Evolutionary conservation across 78 protist species (phyloP), one percentile per base, ranked within the genome.

Genomic region (Ministeria vibrans): DNA sequence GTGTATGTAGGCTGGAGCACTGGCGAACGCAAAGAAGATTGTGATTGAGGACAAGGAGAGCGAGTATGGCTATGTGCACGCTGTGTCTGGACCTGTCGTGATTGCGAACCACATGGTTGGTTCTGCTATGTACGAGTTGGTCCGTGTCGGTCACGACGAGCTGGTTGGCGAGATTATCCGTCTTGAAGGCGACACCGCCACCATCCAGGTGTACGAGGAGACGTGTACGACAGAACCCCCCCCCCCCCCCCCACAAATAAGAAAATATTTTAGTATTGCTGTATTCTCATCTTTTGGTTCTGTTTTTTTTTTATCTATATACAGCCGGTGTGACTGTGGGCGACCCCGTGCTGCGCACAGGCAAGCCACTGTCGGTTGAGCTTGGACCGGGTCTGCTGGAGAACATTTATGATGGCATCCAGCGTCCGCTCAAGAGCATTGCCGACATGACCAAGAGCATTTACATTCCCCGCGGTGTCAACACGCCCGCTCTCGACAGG

Each of bases 121-220:
- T 38, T 83, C 98, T 2, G 94, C 96, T 76, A 99, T 99, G 99
- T 97, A 97, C 95, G 99, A 99, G 93, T 83, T 99, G 62, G 99
- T 97, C 74, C 97, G 98, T 59, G 99, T 97, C 51, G 99, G 99
- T 34, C 55, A 77, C 75, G 0, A 41, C 34, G 41, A 88, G 43
- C 93, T 99, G 36, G 98, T 99, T 53, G 99, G 99, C 23, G 99
- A 99, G 90, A 97, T 99, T 90, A 99, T 99, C 79, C 94, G 98
- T 75, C 96, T 99, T 32, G 97, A 96, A 81, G 95, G 83, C n/a
- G 99, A 96, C 83, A 92, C 93, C 15, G 99, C 99, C 27, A 98
- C 99, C 34, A 98, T 99, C 77, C 99, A 99, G 89, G 98, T 95
- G 45, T 97, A 97, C 91, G 99, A 98, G 83, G 99, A 98, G 83